Conservation (phyloP, 2,329 filamentous ascomycete species). For the Aspergillus niger region DNA sequence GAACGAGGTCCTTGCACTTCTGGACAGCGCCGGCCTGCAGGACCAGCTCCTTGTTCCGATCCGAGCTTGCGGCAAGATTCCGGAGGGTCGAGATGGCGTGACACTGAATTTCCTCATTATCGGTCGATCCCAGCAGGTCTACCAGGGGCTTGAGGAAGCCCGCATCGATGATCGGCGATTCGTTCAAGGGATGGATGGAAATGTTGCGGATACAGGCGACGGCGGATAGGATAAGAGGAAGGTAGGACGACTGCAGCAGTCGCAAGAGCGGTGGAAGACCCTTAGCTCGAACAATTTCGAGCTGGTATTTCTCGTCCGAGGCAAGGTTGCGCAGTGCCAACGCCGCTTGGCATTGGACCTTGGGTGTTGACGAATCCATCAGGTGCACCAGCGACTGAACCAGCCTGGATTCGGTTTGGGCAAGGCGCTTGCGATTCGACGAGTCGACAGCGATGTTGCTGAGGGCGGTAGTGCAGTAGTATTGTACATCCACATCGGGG, state of each 20-base stretch:
- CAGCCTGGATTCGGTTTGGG: constrained; percentile 84
- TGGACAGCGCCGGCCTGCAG: constrained; percentile 94
- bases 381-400: constrained; percentile 92
- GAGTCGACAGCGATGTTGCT: constrained; percentile 98
- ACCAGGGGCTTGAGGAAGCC: constrained; percentile 93
- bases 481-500: constrained; percentile 93
- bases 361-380: constrained; percentile 96
- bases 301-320: constrained; percentile 97
- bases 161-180: constrained; percentile 97
- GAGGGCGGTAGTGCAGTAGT: constrained; percentile 97
- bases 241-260: constrained; percentile 90
- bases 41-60: constrained; percentile 97
- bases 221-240: constrained; percentile 92
- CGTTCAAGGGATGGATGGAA: constrained; percentile 95
- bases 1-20: constrained; percentile 95
- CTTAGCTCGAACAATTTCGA: constrained; percentile 90
- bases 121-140: constrained; percentile 88
- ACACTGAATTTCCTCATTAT: constrained; percentile 98
- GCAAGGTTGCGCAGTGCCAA: constrained; percentile 91
- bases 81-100: constrained; percentile 96
- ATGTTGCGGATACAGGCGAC: constrained; percentile 99
- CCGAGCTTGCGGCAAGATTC: constrained; percentile 93
- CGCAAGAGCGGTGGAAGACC: constrained; percentile 83
- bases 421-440: constrained; percentile 85
- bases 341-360: constrained; percentile 96